phyloP scores from a whole-genome alignment of 305 asterid species.

The Withania somnifera region DNA sequence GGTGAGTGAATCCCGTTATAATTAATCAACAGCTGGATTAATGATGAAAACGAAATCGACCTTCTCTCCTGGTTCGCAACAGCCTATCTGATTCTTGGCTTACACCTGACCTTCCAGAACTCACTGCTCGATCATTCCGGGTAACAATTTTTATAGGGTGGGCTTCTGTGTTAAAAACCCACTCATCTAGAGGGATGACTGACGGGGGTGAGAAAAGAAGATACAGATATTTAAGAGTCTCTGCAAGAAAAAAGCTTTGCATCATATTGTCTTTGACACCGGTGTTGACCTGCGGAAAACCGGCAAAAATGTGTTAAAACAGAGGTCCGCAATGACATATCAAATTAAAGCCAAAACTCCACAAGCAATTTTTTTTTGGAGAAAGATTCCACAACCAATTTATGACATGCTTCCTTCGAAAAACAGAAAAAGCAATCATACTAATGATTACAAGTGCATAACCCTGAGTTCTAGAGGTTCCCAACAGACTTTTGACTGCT shows the following conservation, averaged over 20 bases:
- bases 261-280: slow-evolving; percentile 98
- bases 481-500: neutral
- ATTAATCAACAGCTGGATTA: neutral
- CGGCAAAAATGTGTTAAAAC: neutral
- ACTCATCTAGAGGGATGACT: slow-evolving; percentile 81
- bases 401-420: neutral
- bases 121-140: slow-evolving; percentile 29
- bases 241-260: slow-evolving; percentile 98
- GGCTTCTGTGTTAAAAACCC: slow-evolving; percentile 99
- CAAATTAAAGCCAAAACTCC: neutral
- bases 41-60: slow-evolving; percentile 41
- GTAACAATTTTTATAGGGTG: slow-evolving; percentile 73
- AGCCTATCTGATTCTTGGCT: slow-evolving; percentile 27
- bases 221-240: slow-evolving; percentile 86
- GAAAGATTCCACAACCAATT: too few relatives aligned
- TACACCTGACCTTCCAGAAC: slow-evolving; percentile 18
- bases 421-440: neutral
- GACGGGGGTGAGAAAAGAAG: slow-evolving; percentile 92
- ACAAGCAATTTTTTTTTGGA: neutral
- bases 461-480: neutral
- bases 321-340: neutral
- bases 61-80: slow-evolving; percentile 74
- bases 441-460: neutral
- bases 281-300: slow-evolving; percentile 62
- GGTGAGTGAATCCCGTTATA: neutral